Conservation (phyloP, 345 rosid genomes). For the Citrus medica region DNA sequence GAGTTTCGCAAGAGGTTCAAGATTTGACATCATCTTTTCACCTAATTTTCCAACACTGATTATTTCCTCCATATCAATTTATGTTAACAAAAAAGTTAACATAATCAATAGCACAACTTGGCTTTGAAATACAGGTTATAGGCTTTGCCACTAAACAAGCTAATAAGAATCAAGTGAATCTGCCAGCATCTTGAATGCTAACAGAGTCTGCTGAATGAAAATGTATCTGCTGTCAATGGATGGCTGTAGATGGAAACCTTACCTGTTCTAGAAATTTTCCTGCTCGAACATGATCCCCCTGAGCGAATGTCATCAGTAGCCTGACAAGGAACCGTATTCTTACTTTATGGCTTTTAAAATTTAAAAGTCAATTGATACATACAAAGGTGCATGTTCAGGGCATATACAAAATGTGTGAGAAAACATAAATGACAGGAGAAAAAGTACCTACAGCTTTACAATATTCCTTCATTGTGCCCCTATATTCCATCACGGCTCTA, state of each 20-base stretch:
- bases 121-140: not conserved
- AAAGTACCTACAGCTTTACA: too few relatives aligned
- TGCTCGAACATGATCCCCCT: constrained; percentile 38
- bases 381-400: not conserved
- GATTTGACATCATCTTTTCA: too few relatives aligned
- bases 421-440: not conserved
- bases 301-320: constrained; percentile 43
- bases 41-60: too few relatives aligned
- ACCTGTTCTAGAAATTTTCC: constrained; percentile 46
- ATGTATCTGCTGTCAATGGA: not conserved
- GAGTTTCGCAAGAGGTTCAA: too few relatives aligned
- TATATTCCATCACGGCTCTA: too few relatives aligned
- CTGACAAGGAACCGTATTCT: constrained; percentile 24
- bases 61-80: too few relatives aligned
- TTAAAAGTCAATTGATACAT: not conserved
- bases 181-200: not conserved
- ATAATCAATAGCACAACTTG: too few relatives aligned
- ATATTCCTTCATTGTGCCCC: too few relatives aligned
- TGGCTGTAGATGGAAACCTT: not conserved
- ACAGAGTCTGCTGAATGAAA: not conserved
- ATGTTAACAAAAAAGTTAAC: too few relatives aligned
- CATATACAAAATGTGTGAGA: not conserved
- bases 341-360: not conserved
- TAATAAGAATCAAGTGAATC: not conserved
- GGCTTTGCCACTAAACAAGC: not conserved